Conservation (phyloP, 129 eudicot genomes). For the Flaveria brownii region DNA sequence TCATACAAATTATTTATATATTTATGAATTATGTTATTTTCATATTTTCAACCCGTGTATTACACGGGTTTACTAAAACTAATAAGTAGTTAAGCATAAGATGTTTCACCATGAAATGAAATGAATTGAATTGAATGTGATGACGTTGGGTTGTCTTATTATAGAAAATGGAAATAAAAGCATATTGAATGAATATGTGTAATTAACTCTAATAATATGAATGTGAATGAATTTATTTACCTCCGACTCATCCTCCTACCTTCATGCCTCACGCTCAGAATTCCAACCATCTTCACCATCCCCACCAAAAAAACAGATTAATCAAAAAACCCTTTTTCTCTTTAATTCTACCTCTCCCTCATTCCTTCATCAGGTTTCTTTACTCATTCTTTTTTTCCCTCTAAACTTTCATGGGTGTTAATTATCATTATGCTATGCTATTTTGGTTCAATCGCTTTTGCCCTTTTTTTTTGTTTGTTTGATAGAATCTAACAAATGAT, state of each 20-base stretch:
- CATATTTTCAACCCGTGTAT: too few relatives aligned
- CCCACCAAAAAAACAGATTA: constrained; percentile 13
- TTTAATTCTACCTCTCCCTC: neutral
- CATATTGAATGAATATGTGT: constrained; percentile 8
- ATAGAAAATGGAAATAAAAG: constrained; percentile 10
- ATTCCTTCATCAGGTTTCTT: constrained; percentile 27
- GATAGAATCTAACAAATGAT: too few relatives aligned
- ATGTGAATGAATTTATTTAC: neutral
- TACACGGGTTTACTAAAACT: too few relatives aligned
- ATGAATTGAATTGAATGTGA: too few relatives aligned
- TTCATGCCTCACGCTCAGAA: constrained; percentile 28
- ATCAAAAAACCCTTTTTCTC: constrained; percentile 2
- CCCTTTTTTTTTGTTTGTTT: too few relatives aligned
- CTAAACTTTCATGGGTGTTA: neutral
- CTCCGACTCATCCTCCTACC: constrained; percentile 38
- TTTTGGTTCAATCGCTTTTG: too few relatives aligned
- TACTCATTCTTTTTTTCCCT: neutral
- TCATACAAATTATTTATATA: too few relatives aligned
- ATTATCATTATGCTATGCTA: too few relatives aligned
- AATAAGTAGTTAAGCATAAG: too few relatives aligned
- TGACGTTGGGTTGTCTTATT: too few relatives aligned
- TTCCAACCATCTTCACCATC: constrained; percentile 22
- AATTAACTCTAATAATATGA: neutral
- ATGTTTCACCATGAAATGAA: too few relatives aligned
- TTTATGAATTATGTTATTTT: too few relatives aligned